Conservation (phyloP, 768 basidiomycete genomes). For the Podaxis sp. region DNA sequence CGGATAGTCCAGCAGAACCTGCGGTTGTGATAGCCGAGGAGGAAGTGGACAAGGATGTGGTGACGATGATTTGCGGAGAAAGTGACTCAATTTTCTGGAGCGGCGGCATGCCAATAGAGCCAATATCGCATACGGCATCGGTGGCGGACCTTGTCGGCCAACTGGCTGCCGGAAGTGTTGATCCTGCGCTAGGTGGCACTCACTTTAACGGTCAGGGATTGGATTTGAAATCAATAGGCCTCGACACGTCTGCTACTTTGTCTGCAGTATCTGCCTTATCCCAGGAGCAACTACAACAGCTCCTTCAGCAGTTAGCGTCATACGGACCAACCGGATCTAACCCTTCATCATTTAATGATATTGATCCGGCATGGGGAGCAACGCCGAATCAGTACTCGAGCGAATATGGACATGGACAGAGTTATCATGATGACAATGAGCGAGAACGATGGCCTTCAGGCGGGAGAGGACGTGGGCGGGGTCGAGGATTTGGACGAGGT, state of each 20-base stretch:
- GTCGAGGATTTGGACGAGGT: constrained; percentile 55
- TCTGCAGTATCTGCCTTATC: constrained; percentile 40
- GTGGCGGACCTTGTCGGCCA: constrained; percentile 70
- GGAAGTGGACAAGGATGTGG: constrained; percentile 59
- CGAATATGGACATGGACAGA: constrained; percentile 53
- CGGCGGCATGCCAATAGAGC: constrained; percentile 23
- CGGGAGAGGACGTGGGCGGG: constrained; percentile 40
- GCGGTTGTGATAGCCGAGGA: constrained; percentile 57
- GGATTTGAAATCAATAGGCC: constrained; percentile 34
- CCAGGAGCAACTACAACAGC: constrained; percentile 61
- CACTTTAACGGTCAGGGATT: constrained; percentile 26
- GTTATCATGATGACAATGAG: constrained; percentile 41
- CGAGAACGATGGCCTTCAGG: constrained; percentile 39
- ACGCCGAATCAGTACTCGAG: constrained; percentile 33
- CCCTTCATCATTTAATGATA: constrained; percentile 25
- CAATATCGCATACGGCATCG: constrained; percentile 33
- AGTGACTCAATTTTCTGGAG: constrained; percentile 63
- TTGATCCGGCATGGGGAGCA: constrained; percentile 34
- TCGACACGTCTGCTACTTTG: constrained; percentile 42
- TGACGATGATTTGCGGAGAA: constrained; percentile 65
- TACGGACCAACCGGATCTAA: constrained; percentile 20
- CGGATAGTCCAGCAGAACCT: constrained; percentile 75
- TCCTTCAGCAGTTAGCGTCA: constrained; percentile 41
- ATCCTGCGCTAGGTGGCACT: constrained; percentile 31
- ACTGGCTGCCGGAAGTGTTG: constrained; percentile 42